Percentiles rank a stretch among this genome's conserved stretches.
phyloP scores from a whole-genome alignment of 1,139 yeast species.

The Geotrichum klebahnii region DNA sequence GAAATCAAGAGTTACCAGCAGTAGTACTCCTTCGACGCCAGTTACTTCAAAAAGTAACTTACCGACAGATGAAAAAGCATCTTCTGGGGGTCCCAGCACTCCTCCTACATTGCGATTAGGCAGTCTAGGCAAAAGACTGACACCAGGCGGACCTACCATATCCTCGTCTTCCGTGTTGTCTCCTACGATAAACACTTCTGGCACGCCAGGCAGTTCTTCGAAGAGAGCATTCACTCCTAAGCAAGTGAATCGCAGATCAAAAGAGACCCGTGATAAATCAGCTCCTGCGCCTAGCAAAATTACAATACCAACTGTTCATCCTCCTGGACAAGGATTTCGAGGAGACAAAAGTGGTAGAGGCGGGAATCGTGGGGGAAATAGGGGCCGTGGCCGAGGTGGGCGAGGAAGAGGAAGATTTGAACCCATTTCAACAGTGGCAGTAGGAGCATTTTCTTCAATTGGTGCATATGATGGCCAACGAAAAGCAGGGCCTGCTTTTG shows the following conservation, averaged over 20 bases:
- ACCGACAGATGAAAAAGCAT: too few relatives aligned
- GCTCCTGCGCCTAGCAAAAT: conserved; percentile 50
- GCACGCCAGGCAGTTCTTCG: conserved; percentile 34
- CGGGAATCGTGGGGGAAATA: too few relatives aligned
- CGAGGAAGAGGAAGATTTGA: conserved; percentile 38
- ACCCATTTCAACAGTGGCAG: conserved; percentile 34
- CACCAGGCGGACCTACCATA: conserved; percentile 18
- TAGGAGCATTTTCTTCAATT: conserved; percentile 38
- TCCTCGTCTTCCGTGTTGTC: too few relatives aligned
- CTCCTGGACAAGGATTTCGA: conserved; percentile 6
- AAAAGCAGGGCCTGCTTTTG: conserved; percentile 16
- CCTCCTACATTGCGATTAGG: conserved; percentile 12
- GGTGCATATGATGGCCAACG: conserved; percentile 18
- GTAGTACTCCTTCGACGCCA: not conserved
- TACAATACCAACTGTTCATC: conserved; percentile 38
- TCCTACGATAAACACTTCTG: not conserved
- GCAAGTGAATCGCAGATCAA: conserved; percentile 72
- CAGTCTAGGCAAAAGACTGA: conserved; percentile 12
- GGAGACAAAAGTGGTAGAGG: conserved; percentile 10
- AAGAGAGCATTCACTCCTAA: conserved; percentile 71
- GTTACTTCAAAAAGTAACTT: not conserved
- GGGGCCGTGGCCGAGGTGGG: conserved; percentile 25
- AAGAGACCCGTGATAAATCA: conserved; percentile 75
- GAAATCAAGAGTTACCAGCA: conserved; percentile 2
- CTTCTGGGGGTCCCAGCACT: not conserved